phyloP scores from a whole-genome alignment of 495 filamentous ascomycete genomes.

The Aspergillus cavernicola region DNA sequence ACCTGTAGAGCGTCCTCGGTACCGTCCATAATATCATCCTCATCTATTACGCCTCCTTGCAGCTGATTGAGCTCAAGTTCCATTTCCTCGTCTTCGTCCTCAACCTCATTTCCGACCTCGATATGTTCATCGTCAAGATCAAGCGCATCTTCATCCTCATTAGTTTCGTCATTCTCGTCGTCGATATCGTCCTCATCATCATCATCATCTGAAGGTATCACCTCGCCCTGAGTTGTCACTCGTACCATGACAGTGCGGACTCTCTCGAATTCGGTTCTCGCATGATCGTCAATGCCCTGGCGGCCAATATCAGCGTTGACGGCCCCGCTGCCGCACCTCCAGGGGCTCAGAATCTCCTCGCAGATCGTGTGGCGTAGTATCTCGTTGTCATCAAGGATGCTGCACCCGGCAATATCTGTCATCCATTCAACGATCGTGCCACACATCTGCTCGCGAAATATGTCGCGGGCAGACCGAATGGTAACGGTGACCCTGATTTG shows the following conservation, averaged over 20 bases:
- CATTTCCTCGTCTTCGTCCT: constrained; percentile 30
- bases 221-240: constrained; percentile 36
- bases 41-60: constrained; percentile 31
- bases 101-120: constrained; percentile 39
- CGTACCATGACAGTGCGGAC: constrained; percentile 38
- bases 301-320: constrained; percentile 78
- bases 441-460: constrained; percentile 97
- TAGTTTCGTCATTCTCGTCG: constrained; percentile 42
- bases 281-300: constrained; percentile 88
- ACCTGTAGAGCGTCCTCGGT: constrained; percentile 61
- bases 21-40: constrained; percentile 53
- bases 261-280: constrained; percentile 41
- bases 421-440: constrained; percentile 98
- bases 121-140: constrained; percentile 41
- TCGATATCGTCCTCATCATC: constrained; percentile 48
- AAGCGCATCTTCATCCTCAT: constrained; percentile 33
- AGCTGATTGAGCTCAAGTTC: constrained; percentile 25
- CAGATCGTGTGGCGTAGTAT: constrained; percentile 79
- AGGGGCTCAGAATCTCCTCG: constrained; percentile 82
- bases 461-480: constrained; percentile 88
- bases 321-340: constrained; percentile 83
- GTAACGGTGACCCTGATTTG: constrained; percentile 95
- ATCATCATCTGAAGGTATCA: constrained; percentile 41
- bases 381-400: constrained; percentile 72
- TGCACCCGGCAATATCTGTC: constrained; percentile 85